Evolutionary conservation across 1,284 basidiomycete species (phyloP).

Genomic region (Sanguinoderma infundibulare): DNA sequence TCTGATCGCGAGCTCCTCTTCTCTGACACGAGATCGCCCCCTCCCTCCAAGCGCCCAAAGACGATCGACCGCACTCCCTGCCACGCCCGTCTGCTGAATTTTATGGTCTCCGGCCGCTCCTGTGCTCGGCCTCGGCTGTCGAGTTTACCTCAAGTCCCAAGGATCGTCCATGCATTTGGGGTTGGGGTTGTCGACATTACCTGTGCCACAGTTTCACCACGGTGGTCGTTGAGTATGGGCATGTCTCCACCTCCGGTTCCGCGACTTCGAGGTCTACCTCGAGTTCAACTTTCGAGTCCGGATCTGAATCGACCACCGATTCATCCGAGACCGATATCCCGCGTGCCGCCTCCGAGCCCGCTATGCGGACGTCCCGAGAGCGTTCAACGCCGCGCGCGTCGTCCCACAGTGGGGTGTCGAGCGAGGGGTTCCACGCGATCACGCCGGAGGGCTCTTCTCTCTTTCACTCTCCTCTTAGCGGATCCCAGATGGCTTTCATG

Average conservation of each 20-base stretch:
- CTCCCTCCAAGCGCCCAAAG: constrained; percentile 1
- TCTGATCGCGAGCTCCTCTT: constrained; percentile 15
- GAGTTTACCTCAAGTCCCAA: neutral
- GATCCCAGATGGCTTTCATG: neutral
- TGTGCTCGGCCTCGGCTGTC: neutral
- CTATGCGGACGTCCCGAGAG: too few relatives aligned
- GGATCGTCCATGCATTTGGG: too few relatives aligned
- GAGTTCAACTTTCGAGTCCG: too few relatives aligned
- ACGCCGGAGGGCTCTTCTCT: neutral
- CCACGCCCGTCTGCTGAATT: neutral
- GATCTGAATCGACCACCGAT: neutral
- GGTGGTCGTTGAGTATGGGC: too few relatives aligned
- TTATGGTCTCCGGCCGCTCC: neutral
- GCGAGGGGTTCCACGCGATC: too few relatives aligned
- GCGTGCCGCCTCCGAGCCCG: too few relatives aligned
- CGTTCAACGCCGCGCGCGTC: too few relatives aligned
- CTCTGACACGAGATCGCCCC: constrained; percentile 6
- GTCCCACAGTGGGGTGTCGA: too few relatives aligned
- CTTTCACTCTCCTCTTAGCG: constrained; percentile 3
- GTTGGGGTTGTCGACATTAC: too few relatives aligned
- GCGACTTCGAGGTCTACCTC: too few relatives aligned
- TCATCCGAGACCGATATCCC: neutral
- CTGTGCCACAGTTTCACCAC: too few relatives aligned
- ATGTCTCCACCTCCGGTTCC: too few relatives aligned
- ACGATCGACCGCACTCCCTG: neutral